Conservation (phyloP, 2,329 filamentous ascomycete species). For the Colletotrichum eleusines region DNA sequence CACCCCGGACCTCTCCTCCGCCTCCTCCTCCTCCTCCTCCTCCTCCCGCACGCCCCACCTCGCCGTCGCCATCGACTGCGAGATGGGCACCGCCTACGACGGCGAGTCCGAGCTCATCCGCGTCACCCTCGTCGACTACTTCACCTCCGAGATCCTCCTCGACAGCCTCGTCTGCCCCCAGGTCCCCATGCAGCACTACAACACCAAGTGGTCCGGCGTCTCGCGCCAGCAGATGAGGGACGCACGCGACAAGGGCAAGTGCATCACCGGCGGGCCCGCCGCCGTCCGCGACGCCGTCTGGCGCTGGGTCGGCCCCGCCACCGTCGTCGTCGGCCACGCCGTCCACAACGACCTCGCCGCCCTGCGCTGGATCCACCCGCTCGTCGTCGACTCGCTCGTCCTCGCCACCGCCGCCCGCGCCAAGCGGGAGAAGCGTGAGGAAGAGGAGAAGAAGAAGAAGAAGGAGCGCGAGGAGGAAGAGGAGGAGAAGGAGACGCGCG, state of each 20-base stretch:
- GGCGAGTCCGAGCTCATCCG: slow-evolving; percentile 66
- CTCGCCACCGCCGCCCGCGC: slow-evolving; percentile 46
- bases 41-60: slow-evolving; percentile 1
- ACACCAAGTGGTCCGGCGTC: slow-evolving; percentile 65
- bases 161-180: slow-evolving; percentile 64
- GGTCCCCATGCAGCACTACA: slow-evolving; percentile 60
- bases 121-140: slow-evolving; percentile 64
- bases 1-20: slow-evolving; percentile 16
- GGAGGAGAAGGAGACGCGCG: slow-evolving; percentile 21
- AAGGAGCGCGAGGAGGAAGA: slow-evolving; percentile 36
- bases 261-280: slow-evolving; percentile 55
- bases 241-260: slow-evolving; percentile 49
- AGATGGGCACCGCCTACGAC: slow-evolving; percentile 62
- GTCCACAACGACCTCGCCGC: slow-evolving; percentile 56
- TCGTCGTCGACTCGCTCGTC: slow-evolving; percentile 60
- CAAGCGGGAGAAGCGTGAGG: slow-evolving; percentile 35
- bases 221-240: slow-evolving; percentile 53
- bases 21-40: neutral
- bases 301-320: slow-evolving; percentile 58
- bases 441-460: slow-evolving; percentile 38
- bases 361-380: slow-evolving; percentile 61
- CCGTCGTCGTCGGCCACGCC: slow-evolving; percentile 62
- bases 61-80: slow-evolving; percentile 65
- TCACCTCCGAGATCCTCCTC: slow-evolving; percentile 60
- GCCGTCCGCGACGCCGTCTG: slow-evolving; percentile 58